Conservation (phyloP, 208 protist species). For the Leishmania major region DNA sequence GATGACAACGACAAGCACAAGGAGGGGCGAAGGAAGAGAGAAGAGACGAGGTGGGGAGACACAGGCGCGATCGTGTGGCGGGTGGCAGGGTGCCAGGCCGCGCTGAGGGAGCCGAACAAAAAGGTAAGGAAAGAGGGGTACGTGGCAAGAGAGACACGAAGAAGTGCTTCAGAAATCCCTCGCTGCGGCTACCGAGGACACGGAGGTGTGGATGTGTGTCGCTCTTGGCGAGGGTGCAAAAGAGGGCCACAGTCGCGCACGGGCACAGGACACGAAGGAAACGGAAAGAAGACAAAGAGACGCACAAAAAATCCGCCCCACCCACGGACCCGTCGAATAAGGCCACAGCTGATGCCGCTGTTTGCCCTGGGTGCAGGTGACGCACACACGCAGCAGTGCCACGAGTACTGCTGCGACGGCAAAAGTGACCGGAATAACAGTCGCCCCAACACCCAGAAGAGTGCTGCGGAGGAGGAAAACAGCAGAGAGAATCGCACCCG, state of each 20-base stretch:
- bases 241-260: background rate
- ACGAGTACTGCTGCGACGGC: background rate
- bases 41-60: background rate
- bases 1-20: slow-evolving; percentile 1
- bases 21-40: background rate
- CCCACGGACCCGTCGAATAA: background rate
- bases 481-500: background rate
- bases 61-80: background rate
- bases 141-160: background rate
- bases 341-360: background rate
- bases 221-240: background rate
- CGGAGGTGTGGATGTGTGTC: background rate
- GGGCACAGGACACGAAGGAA: background rate
- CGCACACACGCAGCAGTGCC: background rate
- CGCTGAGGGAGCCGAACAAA: background rate
- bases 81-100: background rate
- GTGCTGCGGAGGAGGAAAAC: too few species aligned
- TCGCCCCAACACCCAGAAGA: background rate
- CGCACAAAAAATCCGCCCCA: background rate
- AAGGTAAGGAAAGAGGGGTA: background rate
- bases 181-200: background rate
- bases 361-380: background rate
- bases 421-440: background rate
- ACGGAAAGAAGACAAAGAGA: background rate
- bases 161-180: background rate